phyloP scores from a whole-genome alignment of 2,329 filamentous ascomycete species.

The Aureobasidium sp. region DNA sequence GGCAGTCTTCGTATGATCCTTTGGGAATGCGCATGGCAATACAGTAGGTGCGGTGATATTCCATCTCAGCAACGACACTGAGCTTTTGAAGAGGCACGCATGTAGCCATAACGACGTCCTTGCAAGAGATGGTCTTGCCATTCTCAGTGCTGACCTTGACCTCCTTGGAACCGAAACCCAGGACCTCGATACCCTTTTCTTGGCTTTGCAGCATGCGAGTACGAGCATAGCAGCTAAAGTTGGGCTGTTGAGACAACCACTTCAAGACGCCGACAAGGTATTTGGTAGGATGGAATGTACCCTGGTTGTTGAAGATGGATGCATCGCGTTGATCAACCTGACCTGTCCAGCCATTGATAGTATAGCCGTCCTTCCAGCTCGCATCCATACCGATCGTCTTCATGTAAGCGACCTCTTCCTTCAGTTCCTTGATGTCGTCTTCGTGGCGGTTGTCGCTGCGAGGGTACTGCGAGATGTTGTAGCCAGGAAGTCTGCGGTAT shows the following conservation, averaged over 20 bases:
- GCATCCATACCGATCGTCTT: constrained; percentile 39
- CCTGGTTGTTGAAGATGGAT: constrained; percentile 42
- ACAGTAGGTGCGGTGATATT: constrained; percentile 50
- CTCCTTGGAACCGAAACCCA: constrained; percentile 40
- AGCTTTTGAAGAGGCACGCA: constrained; percentile 52
- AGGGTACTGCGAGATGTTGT: constrained; percentile 46
- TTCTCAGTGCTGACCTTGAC: constrained; percentile 42
- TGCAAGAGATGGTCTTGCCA: constrained; percentile 43
- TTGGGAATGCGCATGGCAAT: constrained; percentile 50
- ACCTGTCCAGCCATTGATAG: constrained; percentile 47
- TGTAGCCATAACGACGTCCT: constrained; percentile 48
- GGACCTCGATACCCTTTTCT: constrained; percentile 43
- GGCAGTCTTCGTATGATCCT: constrained; percentile 46
- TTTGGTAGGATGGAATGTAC: constrained; percentile 51
- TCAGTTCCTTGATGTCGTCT: constrained; percentile 40
- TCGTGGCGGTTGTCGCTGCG: constrained; percentile 37
- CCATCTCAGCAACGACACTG: constrained; percentile 46
- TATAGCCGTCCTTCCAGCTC: constrained; percentile 39
- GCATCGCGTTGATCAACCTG: constrained; percentile 46
- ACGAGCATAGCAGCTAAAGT: constrained; percentile 48
- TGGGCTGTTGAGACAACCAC: constrained; percentile 45
- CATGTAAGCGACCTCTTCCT: constrained; percentile 41
- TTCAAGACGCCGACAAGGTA: constrained; percentile 48
- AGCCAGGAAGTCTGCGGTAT: constrained; percentile 45
- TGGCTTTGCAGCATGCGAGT: constrained; percentile 44